Base-by-base conservation (phyloP, 805 yeast species). In the Ogataea allantospora region DNA sequence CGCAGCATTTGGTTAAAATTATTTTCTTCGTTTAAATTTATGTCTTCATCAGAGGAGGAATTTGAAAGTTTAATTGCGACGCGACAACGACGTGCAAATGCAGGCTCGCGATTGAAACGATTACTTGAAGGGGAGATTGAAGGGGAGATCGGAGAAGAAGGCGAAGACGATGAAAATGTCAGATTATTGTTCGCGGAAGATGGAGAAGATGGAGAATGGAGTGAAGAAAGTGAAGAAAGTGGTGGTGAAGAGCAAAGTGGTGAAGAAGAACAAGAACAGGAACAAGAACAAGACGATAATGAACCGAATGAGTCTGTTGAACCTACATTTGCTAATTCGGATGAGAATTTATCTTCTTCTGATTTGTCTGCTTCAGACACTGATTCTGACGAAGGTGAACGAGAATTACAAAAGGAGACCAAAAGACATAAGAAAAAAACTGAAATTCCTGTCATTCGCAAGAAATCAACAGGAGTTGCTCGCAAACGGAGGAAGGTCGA, bases 91-190 rank as follows among this genome's bases (percentile, higher is more conserved):
- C 77, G 99, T 38, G 62, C 88, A 29, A 93, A 91, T 63, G 99
- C 99, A 2, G 99, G 99, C 11, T 83, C 86, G 35, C 70, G 93
- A 38, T 67, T 93, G 57, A 77, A 77, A 52, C 78, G 78, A 40
- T 70, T 93, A 43, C 65, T 93, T 13, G 83, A 79, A 42, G 71
- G 85, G 19, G 95, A 81, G 50, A 54, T 54, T 22, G 39, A 37
- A 5, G 57, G n/a, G n/a, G n/a, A n/a, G n/a, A n/a, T n/a, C n/a
- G n/a, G 48, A 11, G 40, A 34, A 9, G 50, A 31, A 22, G 50
- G 38, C 27, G 88, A 86, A 28, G 95, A 84, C 28, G 95, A 86
- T 45, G 88, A 83, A 48, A 79, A 82, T 35, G 83, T 86, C 25
- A 77, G 80, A 51, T 63, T 84, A 32, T 60, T 85, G 46, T 84